Evolutionary conservation across 306 rosid species (phyloP), one percentile per base, ranked within the genome.

Genomic region (Spatholobus suberectus): DNA sequence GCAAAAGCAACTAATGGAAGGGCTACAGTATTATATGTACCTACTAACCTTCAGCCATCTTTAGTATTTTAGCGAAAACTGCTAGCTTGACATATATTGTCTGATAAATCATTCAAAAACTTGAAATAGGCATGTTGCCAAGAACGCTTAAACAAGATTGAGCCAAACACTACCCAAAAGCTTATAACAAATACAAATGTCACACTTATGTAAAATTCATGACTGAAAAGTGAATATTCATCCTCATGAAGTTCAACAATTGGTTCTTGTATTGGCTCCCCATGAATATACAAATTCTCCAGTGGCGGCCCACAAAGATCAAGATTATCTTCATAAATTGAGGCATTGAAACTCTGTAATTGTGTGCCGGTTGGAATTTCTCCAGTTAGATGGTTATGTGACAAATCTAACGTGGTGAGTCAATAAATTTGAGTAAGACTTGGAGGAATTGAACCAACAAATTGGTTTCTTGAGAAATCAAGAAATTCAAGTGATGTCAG

Each of bases 231-330:
- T 1, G 6, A 32, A 44, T 27, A 0, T 12, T 34, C 21, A 20
- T 49, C 75, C 18, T 78, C 52, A 32, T 20, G 15, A 62, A 6
- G 4, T 17, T 43, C 8, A 8, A 12, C 12, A 13, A 0, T 5
- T 35, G 65, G 21, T 70, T 69, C 12, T 11, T 44, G 12, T 2
- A 26, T 10, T n/a, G 40, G 29, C 5, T 18, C 54, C 4, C 4
- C 72, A 5, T 12, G 13, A 1, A 1, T 0, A 17, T 79, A 81
- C 11, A 6, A 0, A 29, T 44, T 72, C 0, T 13, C 6, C 8
- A 74, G 85, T 49, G 80, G 85, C 2, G 11, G 11, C 6, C 85
- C 85, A 55, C 81, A 82, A 12, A 82, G 85, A 17, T 35, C 13
- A 5, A 37, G 41, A 75, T 82, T 82, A 11, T 15, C 70, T 24